Conservation (phyloP, 345 rosid species). For the Fremontodendron californicum region DNA sequence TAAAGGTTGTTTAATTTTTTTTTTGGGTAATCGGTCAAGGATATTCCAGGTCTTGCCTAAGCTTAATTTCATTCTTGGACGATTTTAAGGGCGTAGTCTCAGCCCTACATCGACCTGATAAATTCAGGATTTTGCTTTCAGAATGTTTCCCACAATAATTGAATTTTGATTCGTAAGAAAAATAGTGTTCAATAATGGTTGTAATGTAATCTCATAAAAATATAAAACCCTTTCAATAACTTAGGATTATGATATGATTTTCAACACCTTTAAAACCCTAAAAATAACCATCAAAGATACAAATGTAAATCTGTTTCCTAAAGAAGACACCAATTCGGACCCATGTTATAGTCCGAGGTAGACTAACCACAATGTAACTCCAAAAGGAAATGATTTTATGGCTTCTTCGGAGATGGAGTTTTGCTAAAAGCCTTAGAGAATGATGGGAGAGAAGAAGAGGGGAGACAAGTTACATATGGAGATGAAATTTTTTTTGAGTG, state of each 20-base stretch:
- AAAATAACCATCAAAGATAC: neutral
- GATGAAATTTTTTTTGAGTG: conserved; percentile 10
- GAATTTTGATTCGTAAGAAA: neutral
- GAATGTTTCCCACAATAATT: neutral
- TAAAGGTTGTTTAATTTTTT: no score
- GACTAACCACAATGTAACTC: conserved; percentile 1
- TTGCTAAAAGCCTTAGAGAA: conserved; percentile 30
- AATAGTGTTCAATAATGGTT: neutral
- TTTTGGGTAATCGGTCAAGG: no score
- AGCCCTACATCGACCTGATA: neutral
- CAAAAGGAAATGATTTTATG: conserved; percentile 16
- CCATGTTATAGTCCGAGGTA: neutral
- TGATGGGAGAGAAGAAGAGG: conserved; percentile 11
- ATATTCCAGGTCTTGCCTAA: no score
- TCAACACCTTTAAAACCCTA: neutral
- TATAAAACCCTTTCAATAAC: conserved; percentile 14
- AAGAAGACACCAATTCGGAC: conserved; percentile 15
- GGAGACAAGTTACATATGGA: conserved; percentile 35
- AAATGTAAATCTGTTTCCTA: conserved; percentile 16
- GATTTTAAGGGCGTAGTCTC: neutral
- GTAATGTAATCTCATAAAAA: neutral
- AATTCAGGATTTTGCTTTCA: neutral
- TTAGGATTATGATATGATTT: conserved; percentile 23
- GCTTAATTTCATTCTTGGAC: no score
- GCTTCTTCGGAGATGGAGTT: conserved; percentile 36